Base-by-base conservation (phyloP, 2,329 filamentous ascomycete genomes). In the Penicillium sp. region DNA sequence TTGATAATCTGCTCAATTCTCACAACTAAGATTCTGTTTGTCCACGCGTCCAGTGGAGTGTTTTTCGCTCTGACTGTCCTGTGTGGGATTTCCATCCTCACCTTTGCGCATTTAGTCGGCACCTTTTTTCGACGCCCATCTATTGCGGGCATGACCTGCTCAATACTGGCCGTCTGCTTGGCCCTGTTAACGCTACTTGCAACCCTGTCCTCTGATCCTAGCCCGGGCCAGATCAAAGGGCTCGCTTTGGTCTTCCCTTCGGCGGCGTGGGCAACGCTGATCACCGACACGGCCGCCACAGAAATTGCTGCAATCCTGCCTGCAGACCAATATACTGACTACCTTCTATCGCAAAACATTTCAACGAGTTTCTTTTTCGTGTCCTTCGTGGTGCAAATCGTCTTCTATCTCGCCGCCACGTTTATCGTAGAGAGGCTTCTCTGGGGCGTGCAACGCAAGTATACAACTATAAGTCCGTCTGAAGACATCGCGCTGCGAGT, bases 61-160 rank as follows among this genome's bases (percentile, higher is more conserved):
- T 79, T 93, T 24, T 79, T 91, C 46, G 71, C 93, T 51, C 90
- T 88, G 71, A 88, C 91, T 64, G 74, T 96, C 45, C 75, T 95
- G 2, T 77, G 82, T n/a, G 92, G 92, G 6, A 76, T 95, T 3
- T 83, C 91, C 2, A 77, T 96, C 47, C 83, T 88, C 0, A 94
- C 89, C 45, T 88, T 91, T 69, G 90, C 91, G 1, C 84, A 96
- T 54, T 81, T 96, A 42, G 88, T 88, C 24, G 90, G 88, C 0
- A 84, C 89, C 8, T 88, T 96, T 65, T 97, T 97, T 78, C 88
- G 84, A 64, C 92, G 87, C 67, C 87, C 92, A 0, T 92, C 97
- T 70, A 82, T 97, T 3, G 94, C 89, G 57, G 92, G 93, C 26
- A 93, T 95, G 60, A 84, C 85, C 0, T 82, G 89, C 42, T 87